These are phyloP conservation scores for Triangularia verruculosa DNA, from an alignment of 2,329 filamentous ascomycete genomes.

Conservation along the genomic window DNA sequence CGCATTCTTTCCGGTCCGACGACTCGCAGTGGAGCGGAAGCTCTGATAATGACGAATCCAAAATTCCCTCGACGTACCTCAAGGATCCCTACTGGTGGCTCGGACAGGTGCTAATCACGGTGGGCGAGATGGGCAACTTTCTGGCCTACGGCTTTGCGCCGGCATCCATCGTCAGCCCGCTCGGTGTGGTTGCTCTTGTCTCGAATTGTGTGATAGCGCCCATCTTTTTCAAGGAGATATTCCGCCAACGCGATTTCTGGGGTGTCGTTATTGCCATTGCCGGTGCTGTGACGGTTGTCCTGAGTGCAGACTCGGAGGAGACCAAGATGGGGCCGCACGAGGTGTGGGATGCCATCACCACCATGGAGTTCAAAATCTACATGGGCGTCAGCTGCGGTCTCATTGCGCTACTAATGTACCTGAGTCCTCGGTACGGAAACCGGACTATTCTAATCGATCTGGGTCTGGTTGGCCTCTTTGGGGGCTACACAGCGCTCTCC, in stretches of 20 bases:
- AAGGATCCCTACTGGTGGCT: conserved; percentile 95
- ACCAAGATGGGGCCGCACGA: conserved; percentile 87
- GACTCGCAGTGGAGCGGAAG: conserved; percentile 37
- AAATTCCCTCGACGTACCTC: conserved; percentile 68
- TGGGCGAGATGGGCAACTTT: conserved; percentile 95
- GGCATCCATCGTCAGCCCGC: conserved; percentile 91
- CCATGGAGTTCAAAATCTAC: conserved; percentile 88
- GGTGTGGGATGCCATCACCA: conserved; percentile 84
- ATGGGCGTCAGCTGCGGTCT: conserved; percentile 70
- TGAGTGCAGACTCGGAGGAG: conserved; percentile 86
- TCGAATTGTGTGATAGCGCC: conserved; percentile 97
- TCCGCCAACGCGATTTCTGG: conserved; percentile 79
- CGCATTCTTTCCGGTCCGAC: conserved; percentile 47
- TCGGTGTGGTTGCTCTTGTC: conserved; percentile 93
- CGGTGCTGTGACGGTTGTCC: conserved; percentile 87
- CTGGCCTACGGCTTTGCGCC: conserved; percentile 96
- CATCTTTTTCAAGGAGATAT: conserved; percentile 86
- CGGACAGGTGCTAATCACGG: conserved; percentile 85
- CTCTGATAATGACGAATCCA: conserved; percentile 33
- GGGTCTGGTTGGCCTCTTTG: conserved; percentile 88
- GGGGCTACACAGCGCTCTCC: conserved; percentile 92
- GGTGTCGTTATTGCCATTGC: conserved; percentile 84
- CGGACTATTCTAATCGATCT: conserved; percentile 88
- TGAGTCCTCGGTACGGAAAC: conserved; percentile 79
- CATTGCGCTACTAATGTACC: conserved; percentile 75